Base-by-base conservation (phyloP, 768 basidiomycete species). In the Leucosporidium creatinivorum region DNA sequence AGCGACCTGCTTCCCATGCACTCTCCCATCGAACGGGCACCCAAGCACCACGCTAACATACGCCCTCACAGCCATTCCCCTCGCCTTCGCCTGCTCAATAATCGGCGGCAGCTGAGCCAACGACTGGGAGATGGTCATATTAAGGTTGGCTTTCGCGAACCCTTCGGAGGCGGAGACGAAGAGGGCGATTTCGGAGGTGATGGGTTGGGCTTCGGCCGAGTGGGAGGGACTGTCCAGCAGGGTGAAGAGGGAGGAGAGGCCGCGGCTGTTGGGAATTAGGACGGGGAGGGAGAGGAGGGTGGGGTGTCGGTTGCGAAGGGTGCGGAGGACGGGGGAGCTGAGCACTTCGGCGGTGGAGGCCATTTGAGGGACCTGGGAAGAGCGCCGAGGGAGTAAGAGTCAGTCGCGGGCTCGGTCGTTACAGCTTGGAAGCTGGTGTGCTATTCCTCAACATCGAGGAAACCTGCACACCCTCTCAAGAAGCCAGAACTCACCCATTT, bases 81-180 rank as follows among this genome's bases (percentile, higher is more conserved):
- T 79, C 26, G 83, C 81, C n/a, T 77, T 75, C 0, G 93, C 92
- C 36, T 80, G 78, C 13, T 80, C 79, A 0, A 86, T 82, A 26
- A 94, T 89, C 0, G 82, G 80, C 39, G 81, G 82, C 1, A 93
- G 79, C 1, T 84, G 81, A 18, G 80, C 79, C 56, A 98, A 77
- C 19, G 90, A 89, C 68, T 89, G 88, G 0, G 83, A 80, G 39
- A 87, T 82, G 1, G 86, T 84, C 55, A 82, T 85, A 75, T 93
- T 92, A 13, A 90, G 86, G 78, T 96, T 97, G 12, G 90, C 91
- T 58, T 83, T 82, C 12, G 86, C 85, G 78, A 97, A 97, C 1
- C 84, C 84, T 72, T 97, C 91, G 1, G 92, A 89, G 0, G 92
- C 89, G 0, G 90, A 87, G 23, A 89, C 87, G 78, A 97, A 94